Conservation (phyloP, 805 yeast species). For the Pichia eremophila region DNA sequence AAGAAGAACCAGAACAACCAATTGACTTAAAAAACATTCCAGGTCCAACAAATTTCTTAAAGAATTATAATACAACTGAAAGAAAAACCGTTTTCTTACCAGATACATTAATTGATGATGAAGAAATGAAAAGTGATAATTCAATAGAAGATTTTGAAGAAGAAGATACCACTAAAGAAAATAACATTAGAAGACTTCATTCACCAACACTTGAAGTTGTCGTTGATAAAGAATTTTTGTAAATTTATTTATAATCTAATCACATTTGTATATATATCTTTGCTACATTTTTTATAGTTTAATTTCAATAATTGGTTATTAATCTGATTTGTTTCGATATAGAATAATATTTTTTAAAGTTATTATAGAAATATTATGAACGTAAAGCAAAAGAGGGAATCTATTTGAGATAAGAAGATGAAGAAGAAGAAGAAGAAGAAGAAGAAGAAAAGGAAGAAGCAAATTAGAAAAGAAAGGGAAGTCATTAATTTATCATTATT, state of each 20-base stretch:
- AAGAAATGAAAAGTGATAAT: neutral
- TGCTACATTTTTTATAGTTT: too few species aligned
- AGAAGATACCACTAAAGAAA: neutral
- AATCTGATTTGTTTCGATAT: too few species aligned
- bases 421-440: neutral
- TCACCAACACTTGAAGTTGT: constrained; percentile 17
- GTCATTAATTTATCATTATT: too few species aligned
- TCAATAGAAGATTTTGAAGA: neutral
- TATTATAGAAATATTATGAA: too few species aligned
- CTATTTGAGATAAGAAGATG: too few species aligned
- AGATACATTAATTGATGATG: constrained; percentile 5
- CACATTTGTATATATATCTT: neutral
- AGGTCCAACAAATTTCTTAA: constrained; percentile 6
- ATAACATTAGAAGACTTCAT: constrained; percentile 3
- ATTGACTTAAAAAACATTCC: too few species aligned
- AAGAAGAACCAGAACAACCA: too few species aligned
- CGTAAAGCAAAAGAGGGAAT: neutral
- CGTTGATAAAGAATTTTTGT: constrained; percentile 16
- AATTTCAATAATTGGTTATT: neutral
- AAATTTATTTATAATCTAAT: neutral
- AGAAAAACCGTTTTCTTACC: constrained; percentile 21
- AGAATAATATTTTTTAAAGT: too few species aligned
- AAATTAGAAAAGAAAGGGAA: too few species aligned
- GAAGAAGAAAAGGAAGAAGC: neutral
- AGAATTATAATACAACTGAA: constrained; percentile 20